Percentiles rank a stretch among this genome's conserved stretches.
Evolutionary conservation across 2,329 filamentous ascomycete genomes (phyloP).

Genomic region (Capronia americana): DNA sequence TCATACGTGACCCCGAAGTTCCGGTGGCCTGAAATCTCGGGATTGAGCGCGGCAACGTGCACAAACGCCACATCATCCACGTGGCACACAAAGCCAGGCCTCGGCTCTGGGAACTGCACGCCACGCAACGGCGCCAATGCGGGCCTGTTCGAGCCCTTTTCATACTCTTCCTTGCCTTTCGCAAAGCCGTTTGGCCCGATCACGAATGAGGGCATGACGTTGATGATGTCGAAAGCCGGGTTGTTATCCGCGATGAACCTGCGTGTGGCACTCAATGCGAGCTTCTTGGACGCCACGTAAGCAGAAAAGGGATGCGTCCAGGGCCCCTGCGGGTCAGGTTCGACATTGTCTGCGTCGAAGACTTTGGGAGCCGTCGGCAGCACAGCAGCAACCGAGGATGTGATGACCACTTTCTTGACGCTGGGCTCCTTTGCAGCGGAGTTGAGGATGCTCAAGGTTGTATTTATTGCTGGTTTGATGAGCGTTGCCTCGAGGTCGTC

Average conservation of each 20-base stretch:
- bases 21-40: background rate
- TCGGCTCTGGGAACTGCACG: background rate
- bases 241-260: slow-evolving; percentile 8
- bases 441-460: slow-evolving; percentile 38
- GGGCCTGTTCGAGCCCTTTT: slow-evolving; percentile 36
- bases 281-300: slow-evolving; percentile 6
- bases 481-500: slow-evolving; percentile 32
- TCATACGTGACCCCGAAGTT: slow-evolving; percentile 9
- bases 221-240: slow-evolving; percentile 17
- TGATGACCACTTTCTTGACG: slow-evolving; percentile 54
- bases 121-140: slow-evolving; percentile 27
- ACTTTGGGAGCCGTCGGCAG: background rate
- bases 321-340: slow-evolving; percentile 5
- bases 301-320: slow-evolving; percentile 4
- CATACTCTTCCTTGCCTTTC: slow-evolving; percentile 18
- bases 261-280: background rate
- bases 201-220: slow-evolving; percentile 13
- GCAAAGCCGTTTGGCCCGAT: slow-evolving; percentile 39
- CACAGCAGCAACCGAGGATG: slow-evolving; percentile 58
- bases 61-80: slow-evolving; percentile 42
- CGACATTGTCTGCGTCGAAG: slow-evolving; percentile 5
- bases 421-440: slow-evolving; percentile 31
- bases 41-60: slow-evolving; percentile 41
- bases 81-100: slow-evolving; percentile 28
- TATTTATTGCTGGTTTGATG: slow-evolving; percentile 38